These are phyloP conservation scores for Tubosaeta sp. DNA, from an alignment of 768 basidiomycete species.

Conservation along the genomic window DNA sequence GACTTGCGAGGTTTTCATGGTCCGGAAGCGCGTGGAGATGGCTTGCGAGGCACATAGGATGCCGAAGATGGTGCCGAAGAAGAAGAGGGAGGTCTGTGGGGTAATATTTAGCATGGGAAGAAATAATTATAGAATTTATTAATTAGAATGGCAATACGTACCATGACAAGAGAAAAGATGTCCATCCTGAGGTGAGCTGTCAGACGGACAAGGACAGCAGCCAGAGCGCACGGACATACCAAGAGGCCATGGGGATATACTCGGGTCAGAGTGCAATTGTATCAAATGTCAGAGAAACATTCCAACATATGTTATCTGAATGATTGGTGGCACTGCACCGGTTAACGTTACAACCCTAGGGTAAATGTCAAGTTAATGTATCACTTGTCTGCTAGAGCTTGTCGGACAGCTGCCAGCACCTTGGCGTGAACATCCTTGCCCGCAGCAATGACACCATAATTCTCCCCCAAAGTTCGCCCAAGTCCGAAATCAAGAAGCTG, in stretches of 20 bases:
- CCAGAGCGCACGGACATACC: background rate
- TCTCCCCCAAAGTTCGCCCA: conserved; percentile 80
- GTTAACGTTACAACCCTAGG: background rate
- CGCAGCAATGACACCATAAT: conserved; percentile 84
- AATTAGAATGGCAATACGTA: background rate
- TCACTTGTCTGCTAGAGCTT: conserved; percentile 38
- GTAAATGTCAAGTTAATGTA: background rate
- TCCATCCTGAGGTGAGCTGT: conserved; percentile 9
- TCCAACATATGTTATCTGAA: background rate
- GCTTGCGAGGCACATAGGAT: conserved; percentile 35
- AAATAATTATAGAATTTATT: too few species aligned
- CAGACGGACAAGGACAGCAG: too few species aligned
- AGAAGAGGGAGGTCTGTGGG: conserved; percentile 43
- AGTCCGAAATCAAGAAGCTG: conserved; percentile 77
- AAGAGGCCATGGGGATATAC: conserved; percentile 18
- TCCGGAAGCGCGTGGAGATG: conserved; percentile 40
- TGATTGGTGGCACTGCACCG: background rate
- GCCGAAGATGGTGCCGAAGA: conserved; percentile 44
- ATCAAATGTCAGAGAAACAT: background rate
- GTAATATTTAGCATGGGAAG: background rate
- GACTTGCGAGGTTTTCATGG: conserved; percentile 55
- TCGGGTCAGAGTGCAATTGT: too few species aligned
- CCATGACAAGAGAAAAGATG: conserved; percentile 14
- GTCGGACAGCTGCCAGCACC: conserved; percentile 72
- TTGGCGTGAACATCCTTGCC: conserved; percentile 63